Evolutionary conservation across 2,329 filamentous ascomycete genomes (phyloP).

Genomic region (Verticillium isaacii): DNA sequence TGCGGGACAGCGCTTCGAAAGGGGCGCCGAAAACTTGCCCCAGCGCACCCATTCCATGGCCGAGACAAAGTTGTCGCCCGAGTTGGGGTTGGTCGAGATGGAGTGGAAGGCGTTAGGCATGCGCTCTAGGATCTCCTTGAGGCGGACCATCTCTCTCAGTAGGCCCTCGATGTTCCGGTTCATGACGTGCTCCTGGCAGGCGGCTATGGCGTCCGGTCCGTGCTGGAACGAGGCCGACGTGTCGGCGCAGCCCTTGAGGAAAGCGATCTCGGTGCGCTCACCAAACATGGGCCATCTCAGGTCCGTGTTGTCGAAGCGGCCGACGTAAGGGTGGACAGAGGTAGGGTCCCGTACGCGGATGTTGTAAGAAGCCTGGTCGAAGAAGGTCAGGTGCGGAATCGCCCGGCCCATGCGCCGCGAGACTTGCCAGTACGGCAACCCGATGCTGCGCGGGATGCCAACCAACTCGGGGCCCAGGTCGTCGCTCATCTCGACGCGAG

Average conservation of each 20-base stretch:
- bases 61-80: slow-evolving; percentile 44
- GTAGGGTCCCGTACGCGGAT: slow-evolving; percentile 42
- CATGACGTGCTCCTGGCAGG: slow-evolving; percentile 51
- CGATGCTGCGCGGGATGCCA: slow-evolving; percentile 43
- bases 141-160: slow-evolving; percentile 41
- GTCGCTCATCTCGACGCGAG: slow-evolving; percentile 40
- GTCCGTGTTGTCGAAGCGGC: slow-evolving; percentile 48
- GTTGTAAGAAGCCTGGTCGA: slow-evolving; percentile 50
- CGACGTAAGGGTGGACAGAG: slow-evolving; percentile 44
- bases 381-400: slow-evolving; percentile 47
- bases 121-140: slow-evolving; percentile 48
- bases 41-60: slow-evolving; percentile 44
- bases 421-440: slow-evolving; percentile 44
- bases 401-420: slow-evolving; percentile 46
- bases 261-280: slow-evolving; percentile 45
- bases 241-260: slow-evolving; percentile 44
- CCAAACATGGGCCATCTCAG: slow-evolving; percentile 51
- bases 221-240: slow-evolving; percentile 45
- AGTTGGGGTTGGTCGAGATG: slow-evolving; percentile 47
- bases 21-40: slow-evolving; percentile 45
- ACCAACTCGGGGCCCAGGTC: slow-evolving; percentile 44
- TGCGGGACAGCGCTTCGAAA: slow-evolving; percentile 45
- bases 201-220: slow-evolving; percentile 45
- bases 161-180: slow-evolving; percentile 45
- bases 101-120: slow-evolving; percentile 51